phyloP scores from a whole-genome alignment of 495 filamentous ascomycete species.

The Haplographium delicatum region DNA sequence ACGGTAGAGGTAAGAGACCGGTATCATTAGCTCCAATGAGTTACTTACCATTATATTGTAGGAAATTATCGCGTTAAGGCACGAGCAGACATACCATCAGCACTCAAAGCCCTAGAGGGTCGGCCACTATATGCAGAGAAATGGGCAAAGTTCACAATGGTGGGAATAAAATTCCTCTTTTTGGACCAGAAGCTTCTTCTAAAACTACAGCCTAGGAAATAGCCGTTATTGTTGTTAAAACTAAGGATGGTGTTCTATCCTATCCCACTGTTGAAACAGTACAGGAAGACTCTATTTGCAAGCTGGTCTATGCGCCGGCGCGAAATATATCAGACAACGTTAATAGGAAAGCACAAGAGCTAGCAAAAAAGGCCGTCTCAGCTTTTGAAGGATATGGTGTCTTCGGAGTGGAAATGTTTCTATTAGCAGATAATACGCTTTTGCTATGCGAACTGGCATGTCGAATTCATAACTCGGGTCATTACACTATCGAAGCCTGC shows the following conservation, averaged over 20 bases:
- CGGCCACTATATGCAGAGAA: conserved; percentile 83
- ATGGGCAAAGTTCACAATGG: conserved; percentile 78
- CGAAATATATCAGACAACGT: conserved; percentile 58
- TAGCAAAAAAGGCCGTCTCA: conserved; percentile 74
- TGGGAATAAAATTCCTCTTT: too few relatives aligned
- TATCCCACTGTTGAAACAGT: conserved; percentile 93
- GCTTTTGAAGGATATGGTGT: conserved; percentile 84
- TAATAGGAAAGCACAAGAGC: conserved; percentile 60
- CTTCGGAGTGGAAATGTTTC: conserved; percentile 96
- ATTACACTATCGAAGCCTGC: conserved; percentile 95
- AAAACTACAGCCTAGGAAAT: too few relatives aligned
- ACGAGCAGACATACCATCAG: conserved; percentile 61
- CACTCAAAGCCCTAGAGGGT: conserved; percentile 62
- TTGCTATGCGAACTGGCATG: conserved; percentile 92
- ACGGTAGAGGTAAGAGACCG: conserved; percentile 53
- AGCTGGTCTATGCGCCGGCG: conserved; percentile 83
- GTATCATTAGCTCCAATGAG: not conserved
- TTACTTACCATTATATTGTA: not conserved
- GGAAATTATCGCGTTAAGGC: conserved; percentile 79
- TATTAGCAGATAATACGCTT: conserved; percentile 59
- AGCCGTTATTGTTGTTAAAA: conserved; percentile 92
- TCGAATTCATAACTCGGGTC: conserved; percentile 91
- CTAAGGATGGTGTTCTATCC: conserved; percentile 68
- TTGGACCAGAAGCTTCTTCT: too few relatives aligned
- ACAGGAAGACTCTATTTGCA: conserved; percentile 94